Conservation (phyloP, 805 yeast genomes). For the Candida easanensis region DNA sequence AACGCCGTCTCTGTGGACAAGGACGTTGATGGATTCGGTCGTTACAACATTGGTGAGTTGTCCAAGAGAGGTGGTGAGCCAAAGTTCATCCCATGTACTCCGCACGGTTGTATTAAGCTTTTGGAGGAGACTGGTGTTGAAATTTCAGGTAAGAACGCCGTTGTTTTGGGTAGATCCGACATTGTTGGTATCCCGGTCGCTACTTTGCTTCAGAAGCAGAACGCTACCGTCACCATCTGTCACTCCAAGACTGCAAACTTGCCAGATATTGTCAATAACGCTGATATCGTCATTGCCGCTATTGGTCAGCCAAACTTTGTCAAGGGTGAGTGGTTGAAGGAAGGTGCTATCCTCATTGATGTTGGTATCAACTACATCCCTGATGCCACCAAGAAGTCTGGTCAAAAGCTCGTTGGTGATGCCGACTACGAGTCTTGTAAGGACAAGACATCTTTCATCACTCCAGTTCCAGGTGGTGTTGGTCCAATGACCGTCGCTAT, state of each 20-base stretch:
- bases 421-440: constrained; percentile 61
- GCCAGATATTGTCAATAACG: constrained; percentile 50
- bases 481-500: constrained; percentile 92
- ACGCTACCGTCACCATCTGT: constrained; percentile 75
- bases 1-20: constrained; percentile 62
- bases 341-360: constrained; percentile 69
- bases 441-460: constrained; percentile 56
- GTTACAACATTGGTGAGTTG: constrained; percentile 73
- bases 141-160: constrained; percentile 69
- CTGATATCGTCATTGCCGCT: constrained; percentile 78
- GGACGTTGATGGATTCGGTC: constrained; percentile 84
- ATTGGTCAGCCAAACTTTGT: constrained; percentile 70
- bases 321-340: constrained; percentile 71
- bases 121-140: constrained; percentile 54
- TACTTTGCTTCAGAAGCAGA: constrained; percentile 60
- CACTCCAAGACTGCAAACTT: constrained; percentile 63
- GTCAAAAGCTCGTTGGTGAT: constrained; percentile 74
- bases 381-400: constrained; percentile 64
- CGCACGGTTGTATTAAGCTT: constrained; percentile 72
- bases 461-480: constrained; percentile 93
- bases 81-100: constrained; percentile 76
- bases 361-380: constrained; percentile 79
- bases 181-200: constrained; percentile 84
- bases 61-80: constrained; percentile 73
- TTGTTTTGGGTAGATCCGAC: constrained; percentile 81